Conservation (phyloP, 257 asterid species). For the Gentiana dahurica region DNA sequence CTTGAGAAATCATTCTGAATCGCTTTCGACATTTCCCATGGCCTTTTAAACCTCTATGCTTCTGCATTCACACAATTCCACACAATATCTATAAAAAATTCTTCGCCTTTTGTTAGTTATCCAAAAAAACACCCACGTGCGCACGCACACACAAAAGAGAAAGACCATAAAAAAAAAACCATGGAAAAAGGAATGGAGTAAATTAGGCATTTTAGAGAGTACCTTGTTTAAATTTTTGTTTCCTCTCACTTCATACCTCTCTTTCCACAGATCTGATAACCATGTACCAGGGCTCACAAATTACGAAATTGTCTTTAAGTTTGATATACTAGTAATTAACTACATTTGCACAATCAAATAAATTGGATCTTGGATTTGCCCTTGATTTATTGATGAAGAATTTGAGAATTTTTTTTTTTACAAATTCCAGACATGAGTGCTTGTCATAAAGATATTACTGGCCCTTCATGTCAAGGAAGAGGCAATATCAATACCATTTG, state of each 20-base stretch:
- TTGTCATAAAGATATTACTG: too few species aligned
- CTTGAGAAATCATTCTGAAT: conserved; percentile 21
- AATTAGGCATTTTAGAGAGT: not conserved
- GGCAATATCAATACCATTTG: too few species aligned
- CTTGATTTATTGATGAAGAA: too few species aligned
- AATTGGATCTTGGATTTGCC: too few species aligned
- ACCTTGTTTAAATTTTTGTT: conserved; percentile 39
- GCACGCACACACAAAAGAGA: too few species aligned
- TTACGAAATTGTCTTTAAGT: conserved; percentile 9
- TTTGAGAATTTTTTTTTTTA: too few species aligned
- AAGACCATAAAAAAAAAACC: not conserved
- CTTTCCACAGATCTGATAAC: conserved; percentile 36
- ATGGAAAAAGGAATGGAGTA: not conserved
- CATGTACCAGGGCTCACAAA: conserved; percentile 44
- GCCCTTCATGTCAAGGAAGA: too few species aligned
- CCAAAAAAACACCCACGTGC: not conserved
- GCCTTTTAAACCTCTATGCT: conserved; percentile 34
- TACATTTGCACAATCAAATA: too few species aligned
- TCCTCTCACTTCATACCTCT: conserved; percentile 50
- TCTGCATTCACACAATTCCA: conserved; percentile 16
- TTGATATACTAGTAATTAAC: too few species aligned
- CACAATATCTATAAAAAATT: not conserved
- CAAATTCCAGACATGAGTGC: too few species aligned
- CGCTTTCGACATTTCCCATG: conserved; percentile 30
- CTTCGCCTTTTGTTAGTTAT: not conserved